Evolutionary conservation across 495 filamentous ascomycete species (phyloP).

Genomic region (Glarea lozoyensis): DNA sequence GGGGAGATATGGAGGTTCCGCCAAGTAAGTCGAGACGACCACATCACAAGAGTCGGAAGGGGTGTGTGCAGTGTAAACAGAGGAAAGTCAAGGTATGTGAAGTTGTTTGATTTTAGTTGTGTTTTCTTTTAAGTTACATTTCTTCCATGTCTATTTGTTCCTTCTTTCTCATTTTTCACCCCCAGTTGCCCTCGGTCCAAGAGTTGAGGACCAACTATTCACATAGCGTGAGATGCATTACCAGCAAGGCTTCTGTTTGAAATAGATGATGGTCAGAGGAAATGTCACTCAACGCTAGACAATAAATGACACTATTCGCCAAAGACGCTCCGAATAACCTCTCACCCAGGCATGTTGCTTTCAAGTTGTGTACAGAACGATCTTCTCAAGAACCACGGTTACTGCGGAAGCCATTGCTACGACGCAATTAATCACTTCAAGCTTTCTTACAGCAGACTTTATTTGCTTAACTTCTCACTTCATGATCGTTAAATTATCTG

Average conservation of each 20-base stretch:
- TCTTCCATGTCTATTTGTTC: too few species aligned
- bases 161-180: background rate
- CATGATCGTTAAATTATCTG: background rate
- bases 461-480: too few species aligned
- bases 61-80: conserved; percentile 50
- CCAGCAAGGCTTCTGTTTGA: background rate
- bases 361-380: background rate
- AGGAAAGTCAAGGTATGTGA: conserved; percentile 50
- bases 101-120: background rate
- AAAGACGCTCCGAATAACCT: too few species aligned
- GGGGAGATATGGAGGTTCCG: background rate
- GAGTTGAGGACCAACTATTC: background rate
- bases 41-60: conserved; percentile 52
- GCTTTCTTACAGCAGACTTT: too few species aligned
- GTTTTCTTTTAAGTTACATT: background rate
- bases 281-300: too few species aligned
- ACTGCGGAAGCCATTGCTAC: background rate
- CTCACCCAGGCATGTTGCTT: too few species aligned
- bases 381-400: background rate
- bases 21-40: conserved; percentile 38
- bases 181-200: background rate
- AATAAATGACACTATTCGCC: too few species aligned
- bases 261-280: background rate
- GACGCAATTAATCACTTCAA: too few species aligned
- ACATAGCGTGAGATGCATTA: background rate